Evolutionary conservation across 768 basidiomycete species (phyloP), one percentile per base, ranked within the genome.

Genomic region (Astraeus odoratus): DNA sequence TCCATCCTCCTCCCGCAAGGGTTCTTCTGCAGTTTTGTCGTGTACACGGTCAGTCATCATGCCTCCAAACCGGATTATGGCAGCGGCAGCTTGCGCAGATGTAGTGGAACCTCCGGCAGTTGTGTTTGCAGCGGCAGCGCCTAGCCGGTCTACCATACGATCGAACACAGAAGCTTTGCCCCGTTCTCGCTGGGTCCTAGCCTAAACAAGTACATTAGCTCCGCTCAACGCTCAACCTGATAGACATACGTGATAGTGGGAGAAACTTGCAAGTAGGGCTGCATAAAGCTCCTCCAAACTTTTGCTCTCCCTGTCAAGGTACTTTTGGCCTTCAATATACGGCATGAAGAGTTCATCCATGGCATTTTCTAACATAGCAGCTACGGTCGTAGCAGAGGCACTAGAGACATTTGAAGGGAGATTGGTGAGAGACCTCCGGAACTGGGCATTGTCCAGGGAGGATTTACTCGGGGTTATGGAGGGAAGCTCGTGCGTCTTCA

Each of bases 261-360:
- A 83, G 60, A 95, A 99, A 43, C 70, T 68, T 19, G 73, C 64
- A 41, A 98, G 68, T 49, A 86, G 77, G 16, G 66, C 73, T 6
- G 81, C 76, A 58, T 93, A 98, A 10, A 97, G 71, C 33, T 85
- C 78, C 1, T 79, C 78, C 37, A 98, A 60, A 56, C 81, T 91
- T 59, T 81, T 86, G 51, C 79, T 86, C 70, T 99, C 96, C 33
- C 82, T 80, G 57, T 98, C 96, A 3, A 98, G 75, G 59, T 97
- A 98, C 45, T 92, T 71, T 47, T 81, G 81, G 3, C 89, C 92
- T 65, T 99, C 95, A 1, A 83, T 86, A 57, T 94, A 97, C 3
- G 91, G 88, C 18, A 93, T 80, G 51, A 98, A 98, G 16, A 98
- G 76, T 58, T 98, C 96, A 51, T 97, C 96, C 79, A 96, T 83